Evolutionary conservation across 768 basidiomycete species (phyloP).

Genomic region (Kwoniella mangroviensis): DNA sequence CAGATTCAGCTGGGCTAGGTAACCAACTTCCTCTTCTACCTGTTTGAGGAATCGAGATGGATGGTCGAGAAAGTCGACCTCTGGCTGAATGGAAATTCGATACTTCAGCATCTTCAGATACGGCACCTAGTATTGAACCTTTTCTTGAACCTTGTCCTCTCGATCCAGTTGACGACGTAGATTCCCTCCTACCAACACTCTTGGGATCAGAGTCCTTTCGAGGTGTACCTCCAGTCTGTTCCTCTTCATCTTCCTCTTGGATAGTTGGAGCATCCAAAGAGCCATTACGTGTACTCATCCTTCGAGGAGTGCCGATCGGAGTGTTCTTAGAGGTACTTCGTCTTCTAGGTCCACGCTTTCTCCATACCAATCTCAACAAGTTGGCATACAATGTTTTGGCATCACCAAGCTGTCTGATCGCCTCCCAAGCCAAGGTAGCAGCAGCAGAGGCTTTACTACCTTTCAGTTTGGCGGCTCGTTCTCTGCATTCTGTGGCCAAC

Average conservation of each 20-base stretch:
- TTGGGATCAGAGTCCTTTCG: neutral
- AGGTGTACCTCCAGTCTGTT: neutral
- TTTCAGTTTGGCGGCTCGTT: slow-evolving; percentile 51
- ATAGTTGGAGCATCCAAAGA: slow-evolving; percentile 34
- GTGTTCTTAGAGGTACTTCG: slow-evolving; percentile 12
- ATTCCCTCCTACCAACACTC: slow-evolving; percentile 12
- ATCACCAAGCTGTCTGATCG: slow-evolving; percentile 51
- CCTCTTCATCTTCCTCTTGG: slow-evolving; percentile 46
- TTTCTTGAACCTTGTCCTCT: slow-evolving; percentile 26
- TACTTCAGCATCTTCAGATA: slow-evolving; percentile 28
- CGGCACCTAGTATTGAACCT: slow-evolving; percentile 27
- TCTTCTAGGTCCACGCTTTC: slow-evolving; percentile 31
- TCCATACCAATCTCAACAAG: slow-evolving; percentile 51
- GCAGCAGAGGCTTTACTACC: slow-evolving; percentile 47
- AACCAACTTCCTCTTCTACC: slow-evolving; percentile 47
- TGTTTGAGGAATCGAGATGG: slow-evolving; percentile 20
- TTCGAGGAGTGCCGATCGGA: slow-evolving; percentile 2
- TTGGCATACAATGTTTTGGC: slow-evolving; percentile 49
- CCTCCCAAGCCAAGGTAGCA: slow-evolving; percentile 46
- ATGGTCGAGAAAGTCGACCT: slow-evolving; percentile 19
- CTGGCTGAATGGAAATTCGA: slow-evolving; percentile 28
- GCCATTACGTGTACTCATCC: slow-evolving; percentile 9
- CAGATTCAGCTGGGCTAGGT: slow-evolving; percentile 22
- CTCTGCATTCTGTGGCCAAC: slow-evolving; percentile 47
- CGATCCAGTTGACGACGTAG: slow-evolving; percentile 20